Conservation (phyloP, 148 eudicot species). For the Rhododendron simsii region DNA sequence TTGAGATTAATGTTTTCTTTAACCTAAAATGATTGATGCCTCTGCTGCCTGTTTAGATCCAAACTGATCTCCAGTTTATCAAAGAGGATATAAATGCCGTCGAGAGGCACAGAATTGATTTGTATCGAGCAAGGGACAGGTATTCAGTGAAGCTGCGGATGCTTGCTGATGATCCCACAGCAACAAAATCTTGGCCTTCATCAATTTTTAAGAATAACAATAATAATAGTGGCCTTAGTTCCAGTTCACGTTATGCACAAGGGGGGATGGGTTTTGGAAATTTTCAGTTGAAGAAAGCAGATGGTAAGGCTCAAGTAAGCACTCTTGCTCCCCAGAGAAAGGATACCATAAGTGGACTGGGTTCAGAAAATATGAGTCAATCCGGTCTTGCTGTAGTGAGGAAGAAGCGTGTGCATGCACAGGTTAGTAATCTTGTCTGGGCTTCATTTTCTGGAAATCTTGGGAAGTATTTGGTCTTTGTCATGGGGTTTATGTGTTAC, state of each 20-base stretch:
- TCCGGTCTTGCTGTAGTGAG: conserved; percentile 74
- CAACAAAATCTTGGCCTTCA: conserved; percentile 44
- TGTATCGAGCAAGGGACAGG: conserved; percentile 69
- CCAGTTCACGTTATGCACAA: conserved; percentile 47
- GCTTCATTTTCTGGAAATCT: conserved; percentile 4
- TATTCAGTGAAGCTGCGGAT: conserved; percentile 60
- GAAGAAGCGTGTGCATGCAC: conserved; percentile 79
- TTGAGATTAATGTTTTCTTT: background rate
- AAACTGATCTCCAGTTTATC: conserved; percentile 69
- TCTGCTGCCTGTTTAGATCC: conserved; percentile 47
- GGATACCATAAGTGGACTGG: conserved; percentile 48
- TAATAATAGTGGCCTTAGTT: conserved; percentile 33
- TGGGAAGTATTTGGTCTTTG: background rate
- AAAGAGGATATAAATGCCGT: conserved; percentile 75
- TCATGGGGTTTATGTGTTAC: background rate
- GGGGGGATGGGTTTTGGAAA: conserved; percentile 52
- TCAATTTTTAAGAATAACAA: conserved; percentile 40
- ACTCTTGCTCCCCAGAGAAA: conserved; percentile 49
- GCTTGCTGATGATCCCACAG: conserved; percentile 50
- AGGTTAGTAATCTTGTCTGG: conserved; percentile 43
- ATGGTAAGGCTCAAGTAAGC: conserved; percentile 50
- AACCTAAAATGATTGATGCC: conserved; percentile 6
- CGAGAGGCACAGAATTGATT: conserved; percentile 70
- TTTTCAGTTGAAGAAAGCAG: conserved; percentile 53
- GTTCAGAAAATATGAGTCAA: conserved; percentile 64